Evolutionary conservation across 192 early-diverging fungal species (phyloP).

Genomic region (Haplosporangium gracile): DNA sequence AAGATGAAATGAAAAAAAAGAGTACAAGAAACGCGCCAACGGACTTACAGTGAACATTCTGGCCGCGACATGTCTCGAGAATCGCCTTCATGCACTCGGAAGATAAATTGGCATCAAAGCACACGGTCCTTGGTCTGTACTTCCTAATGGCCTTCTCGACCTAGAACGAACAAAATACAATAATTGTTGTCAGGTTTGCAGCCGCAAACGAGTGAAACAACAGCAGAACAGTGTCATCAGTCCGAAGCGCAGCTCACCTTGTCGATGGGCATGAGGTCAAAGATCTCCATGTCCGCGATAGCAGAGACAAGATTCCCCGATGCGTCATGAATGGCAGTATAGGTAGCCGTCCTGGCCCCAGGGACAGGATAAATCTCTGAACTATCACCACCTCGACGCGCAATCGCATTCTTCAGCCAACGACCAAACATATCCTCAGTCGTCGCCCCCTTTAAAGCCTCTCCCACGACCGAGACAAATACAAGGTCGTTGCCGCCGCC

Average conservation of each 20-base stretch:
- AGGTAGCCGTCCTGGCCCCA: conserved; percentile 76
- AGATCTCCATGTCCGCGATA: conserved; percentile 95
- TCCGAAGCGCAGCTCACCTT: conserved; percentile 37
- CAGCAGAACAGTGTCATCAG: no score
- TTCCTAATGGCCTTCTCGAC: conserved; percentile 43
- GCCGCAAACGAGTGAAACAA: background rate
- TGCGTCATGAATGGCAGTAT: conserved; percentile 81
- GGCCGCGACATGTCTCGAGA: conserved; percentile 46
- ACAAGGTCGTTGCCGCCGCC: conserved; percentile 63
- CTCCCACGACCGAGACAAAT: conserved; percentile 79
- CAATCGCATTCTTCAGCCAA: conserved; percentile 66
- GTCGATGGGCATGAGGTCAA: conserved; percentile 61
- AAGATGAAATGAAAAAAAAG: background rate
- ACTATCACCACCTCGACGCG: conserved; percentile 68
- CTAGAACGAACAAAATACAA: conserved; percentile 29
- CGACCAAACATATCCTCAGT: conserved; percentile 73
- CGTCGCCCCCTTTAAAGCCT: background rate
- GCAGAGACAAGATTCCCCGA: conserved; percentile 83
- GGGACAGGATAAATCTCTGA: conserved; percentile 41
- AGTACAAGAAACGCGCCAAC: conserved; percentile 2
- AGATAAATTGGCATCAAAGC: conserved; percentile 83
- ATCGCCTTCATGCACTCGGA: conserved; percentile 60
- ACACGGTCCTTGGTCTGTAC: conserved; percentile 66
- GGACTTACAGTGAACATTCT: conserved; percentile 58
- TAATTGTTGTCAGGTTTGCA: no score